A percentile compares a stretch with the other conserved stretches of the same genome.
Conservation (phyloP, 2,329 filamentous ascomycete species). For the Xylaria sp. region DNA sequence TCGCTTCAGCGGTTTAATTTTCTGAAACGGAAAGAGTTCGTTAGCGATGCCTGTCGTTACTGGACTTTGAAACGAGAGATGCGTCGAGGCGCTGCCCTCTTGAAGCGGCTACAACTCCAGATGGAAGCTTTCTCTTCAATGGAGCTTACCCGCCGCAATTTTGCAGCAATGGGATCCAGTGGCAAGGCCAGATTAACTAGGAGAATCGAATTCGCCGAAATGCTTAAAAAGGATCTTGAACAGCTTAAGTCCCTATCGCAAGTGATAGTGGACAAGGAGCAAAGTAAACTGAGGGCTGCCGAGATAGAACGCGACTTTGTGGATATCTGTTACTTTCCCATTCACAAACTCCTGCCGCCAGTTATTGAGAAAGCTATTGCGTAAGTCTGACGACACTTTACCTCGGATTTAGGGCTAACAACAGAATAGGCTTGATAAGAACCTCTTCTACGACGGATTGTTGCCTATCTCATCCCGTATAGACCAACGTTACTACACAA, state of each 20-base stretch:
- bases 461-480: constrained; percentile 62
- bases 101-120: constrained; percentile 93
- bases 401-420: constrained; percentile 30
- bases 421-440: constrained; percentile 73
- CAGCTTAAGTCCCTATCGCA: constrained; percentile 77
- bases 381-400: constrained; percentile 68
- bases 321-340: constrained; percentile 91
- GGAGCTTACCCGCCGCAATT: constrained; percentile 95
- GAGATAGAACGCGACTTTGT: constrained; percentile 82
- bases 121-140: constrained; percentile 97
- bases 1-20: constrained; percentile 83
- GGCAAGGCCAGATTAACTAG: constrained; percentile 81
- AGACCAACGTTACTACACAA: constrained; percentile 68
- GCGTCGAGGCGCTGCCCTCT: constrained; percentile 86
- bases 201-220: constrained; percentile 88
- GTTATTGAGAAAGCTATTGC: constrained; percentile 82
- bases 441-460: constrained; percentile 67
- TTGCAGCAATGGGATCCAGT: constrained; percentile 90
- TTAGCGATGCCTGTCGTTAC: constrained; percentile 93
- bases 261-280: constrained; percentile 79
- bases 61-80: constrained; percentile 98
- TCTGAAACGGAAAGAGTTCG: constrained; percentile 89
- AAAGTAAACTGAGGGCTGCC: constrained; percentile 78
- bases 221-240: constrained; percentile 79
- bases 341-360: constrained; percentile 78